Percentiles rank a stretch among this genome's conserved stretches.
Conservation (phyloP, 805 yeast genomes). For the Wickerhamomyces queroliae region DNA sequence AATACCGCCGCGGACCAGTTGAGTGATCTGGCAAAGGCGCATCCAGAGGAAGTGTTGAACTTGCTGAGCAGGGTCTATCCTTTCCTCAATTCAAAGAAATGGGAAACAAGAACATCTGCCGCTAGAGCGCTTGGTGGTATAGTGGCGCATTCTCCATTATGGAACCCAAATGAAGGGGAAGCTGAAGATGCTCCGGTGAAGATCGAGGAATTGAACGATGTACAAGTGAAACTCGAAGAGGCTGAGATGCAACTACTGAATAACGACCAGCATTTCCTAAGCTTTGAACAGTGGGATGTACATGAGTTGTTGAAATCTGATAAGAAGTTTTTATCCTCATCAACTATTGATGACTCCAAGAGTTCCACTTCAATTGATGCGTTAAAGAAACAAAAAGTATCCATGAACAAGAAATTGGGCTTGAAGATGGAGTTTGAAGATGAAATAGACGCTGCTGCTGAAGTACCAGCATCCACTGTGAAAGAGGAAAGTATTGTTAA, state of each 20-base stretch:
- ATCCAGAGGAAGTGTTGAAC: slow-evolving; percentile 86
- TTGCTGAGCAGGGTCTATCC: slow-evolving; percentile 89
- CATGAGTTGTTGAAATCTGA: slow-evolving; percentile 44
- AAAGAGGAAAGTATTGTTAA: slow-evolving; percentile 5
- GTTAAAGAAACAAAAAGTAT: slow-evolving; percentile 43
- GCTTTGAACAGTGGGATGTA: slow-evolving; percentile 47
- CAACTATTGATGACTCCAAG: slow-evolving; percentile 17
- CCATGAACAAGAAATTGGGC: slow-evolving; percentile 37
- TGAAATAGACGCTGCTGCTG: slow-evolving; percentile 16
- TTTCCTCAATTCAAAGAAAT: slow-evolving; percentile 69
- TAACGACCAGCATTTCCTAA: slow-evolving; percentile 35
- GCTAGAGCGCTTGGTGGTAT: slow-evolving; percentile 95
- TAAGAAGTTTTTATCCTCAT: slow-evolving; percentile 33
- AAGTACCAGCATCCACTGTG: slow-evolving; percentile 6
- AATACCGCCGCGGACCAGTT: slow-evolving; percentile 97
- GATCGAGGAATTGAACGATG: slow-evolving; percentile 19
- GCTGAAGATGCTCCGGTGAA: slow-evolving; percentile 21
- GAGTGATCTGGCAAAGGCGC: slow-evolving; percentile 88
- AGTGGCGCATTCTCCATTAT: slow-evolving; percentile 64
- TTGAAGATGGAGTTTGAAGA: slow-evolving; percentile 28
- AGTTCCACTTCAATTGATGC: slow-evolving; percentile 35
- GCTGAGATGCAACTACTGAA: slow-evolving; percentile 10
- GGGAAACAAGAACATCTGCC: slow-evolving; percentile 97
- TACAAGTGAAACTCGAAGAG: slow-evolving; percentile 16
- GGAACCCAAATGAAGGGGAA: slow-evolving; percentile 66